These are phyloP conservation scores for Plasmodium adleri DNA, from an alignment of 169 alveolate species.

Conservation along the genomic window DNA sequence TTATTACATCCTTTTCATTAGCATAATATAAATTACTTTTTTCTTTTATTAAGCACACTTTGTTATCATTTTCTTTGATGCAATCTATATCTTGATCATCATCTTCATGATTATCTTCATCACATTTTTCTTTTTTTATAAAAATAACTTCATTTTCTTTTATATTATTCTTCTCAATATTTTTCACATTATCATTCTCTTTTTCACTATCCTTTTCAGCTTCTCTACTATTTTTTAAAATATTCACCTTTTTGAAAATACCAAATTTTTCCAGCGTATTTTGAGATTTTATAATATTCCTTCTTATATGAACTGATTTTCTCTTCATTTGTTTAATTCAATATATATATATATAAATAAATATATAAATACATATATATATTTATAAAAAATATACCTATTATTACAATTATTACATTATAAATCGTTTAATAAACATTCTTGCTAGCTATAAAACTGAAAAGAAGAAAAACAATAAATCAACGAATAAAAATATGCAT, in stretches of 20 bases:
- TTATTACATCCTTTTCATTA: neutral
- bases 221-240: slow-evolving; percentile 15
- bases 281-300: slow-evolving; percentile 47
- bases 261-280: slow-evolving; percentile 76
- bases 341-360: too few species aligned
- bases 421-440: neutral
- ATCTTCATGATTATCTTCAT: slow-evolving; percentile 13
- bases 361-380: neutral
- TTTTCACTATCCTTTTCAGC: too few species aligned
- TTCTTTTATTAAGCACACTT: too few species aligned
- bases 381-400: neutral
- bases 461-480: neutral
- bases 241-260: slow-evolving; percentile 63
- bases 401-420: slow-evolving; percentile 12
- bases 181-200: neutral
- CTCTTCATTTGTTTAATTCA: slow-evolving; percentile 51
- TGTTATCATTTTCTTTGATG: neutral
- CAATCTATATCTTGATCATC: neutral
- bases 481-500: neutral
- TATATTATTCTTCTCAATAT: neutral
- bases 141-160: neutral
- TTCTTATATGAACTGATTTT: slow-evolving; percentile 45
- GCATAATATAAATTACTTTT: too few species aligned
- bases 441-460: neutral
- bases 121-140: slow-evolving; percentile 30